Evolutionary conservation across 257 asterid genomes (phyloP), one percentile per base, ranked within the genome.

Genomic region (Capsicum chinense): DNA sequence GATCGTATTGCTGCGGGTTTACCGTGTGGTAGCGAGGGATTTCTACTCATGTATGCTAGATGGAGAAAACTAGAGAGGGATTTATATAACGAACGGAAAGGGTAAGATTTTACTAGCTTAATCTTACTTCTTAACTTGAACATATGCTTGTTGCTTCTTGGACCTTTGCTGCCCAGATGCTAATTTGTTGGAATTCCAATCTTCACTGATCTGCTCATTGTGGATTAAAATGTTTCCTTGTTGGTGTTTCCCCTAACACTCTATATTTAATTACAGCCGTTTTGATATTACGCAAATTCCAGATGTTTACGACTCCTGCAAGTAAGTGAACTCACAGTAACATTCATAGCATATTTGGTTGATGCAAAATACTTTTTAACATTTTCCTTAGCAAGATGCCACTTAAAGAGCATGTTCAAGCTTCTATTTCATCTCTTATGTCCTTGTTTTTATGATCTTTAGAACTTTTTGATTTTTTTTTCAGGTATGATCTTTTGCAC

Each of bases 1-100:
- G 98, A 93, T 84, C 97, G 99, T 12, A 95, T 97, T 84, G 97
- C 98, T 56, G 99, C 99, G 58, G 99, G 99, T 52, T 86, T 97
- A 85, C 99, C 99, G 66, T 97, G 99, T 85, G 99, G 99, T 19
- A 93, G 95, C 84, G 99, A 97, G 87, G 99, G 99, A 79, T 97
- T 95, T 84, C 97, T 97, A 88, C 98, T 97, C 86, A 95, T 97
- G 99, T 93, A 90, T 88, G 98, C 99, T 89, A 96, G 99, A 9
- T 97, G 99, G 99, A 91, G 97, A 87, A 97, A 97, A 88, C 98
- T 97, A 21, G 96, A 93, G 85, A 90, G 97, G 83, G 99, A 92
- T 87, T 86, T 97, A 91, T 97, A 93, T 87, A 97, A 92, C 79
- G 98, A 95, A 82, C 95, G 99, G 69, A 97, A 91, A 88, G 97